phyloP scores from a whole-genome alignment of 2,329 filamentous ascomycete species.

The Arthroderma sp. region DNA sequence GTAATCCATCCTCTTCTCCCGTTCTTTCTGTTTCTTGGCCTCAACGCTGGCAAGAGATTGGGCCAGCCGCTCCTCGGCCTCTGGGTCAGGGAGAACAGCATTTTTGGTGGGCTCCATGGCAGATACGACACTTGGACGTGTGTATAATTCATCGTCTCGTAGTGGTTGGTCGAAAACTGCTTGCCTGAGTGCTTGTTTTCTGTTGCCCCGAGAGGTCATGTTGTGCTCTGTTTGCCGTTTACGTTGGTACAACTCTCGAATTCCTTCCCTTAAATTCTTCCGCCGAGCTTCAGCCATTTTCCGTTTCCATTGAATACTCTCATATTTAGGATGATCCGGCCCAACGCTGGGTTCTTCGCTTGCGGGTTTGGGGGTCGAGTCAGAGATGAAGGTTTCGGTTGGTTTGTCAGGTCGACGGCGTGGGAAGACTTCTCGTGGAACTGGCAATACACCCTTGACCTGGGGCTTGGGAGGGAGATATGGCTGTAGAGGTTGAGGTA shows the following conservation, averaged over 20 bases:
- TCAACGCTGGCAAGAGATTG: conserved; percentile 26
- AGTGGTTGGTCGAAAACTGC: conserved; percentile 49
- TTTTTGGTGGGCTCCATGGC: conserved; percentile 38
- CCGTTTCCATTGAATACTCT: conserved; percentile 52
- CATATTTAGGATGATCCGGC: conserved; percentile 30
- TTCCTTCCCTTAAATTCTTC: conserved; percentile 56
- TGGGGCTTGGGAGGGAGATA: conserved; percentile 35
- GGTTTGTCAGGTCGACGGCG: conserved; percentile 49
- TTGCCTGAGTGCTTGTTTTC: conserved; percentile 39
- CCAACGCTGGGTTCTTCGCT: conserved; percentile 18
- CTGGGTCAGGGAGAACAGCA: conserved; percentile 47
- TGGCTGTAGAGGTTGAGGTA: conserved; percentile 65
- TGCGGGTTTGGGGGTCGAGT: conserved; percentile 44
- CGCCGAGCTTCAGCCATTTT: conserved; percentile 60
- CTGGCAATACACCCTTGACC: conserved; percentile 67
- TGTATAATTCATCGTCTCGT: conserved; percentile 63
- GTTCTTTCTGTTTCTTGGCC: conserved; percentile 38
- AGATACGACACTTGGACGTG: conserved; percentile 50
- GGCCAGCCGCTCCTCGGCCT: conserved; percentile 44
- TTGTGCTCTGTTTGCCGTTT: conserved; percentile 36
- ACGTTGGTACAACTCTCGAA: conserved; percentile 56
- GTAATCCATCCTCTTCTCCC: conserved; percentile 51
- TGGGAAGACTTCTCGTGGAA: conserved; percentile 69
- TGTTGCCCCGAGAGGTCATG: conserved; percentile 30
- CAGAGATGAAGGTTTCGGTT: conserved; percentile 45